Evolutionary conservation across 148 eudicot species (phyloP).

Genomic region (Mesembryanthemum crystallinum): DNA sequence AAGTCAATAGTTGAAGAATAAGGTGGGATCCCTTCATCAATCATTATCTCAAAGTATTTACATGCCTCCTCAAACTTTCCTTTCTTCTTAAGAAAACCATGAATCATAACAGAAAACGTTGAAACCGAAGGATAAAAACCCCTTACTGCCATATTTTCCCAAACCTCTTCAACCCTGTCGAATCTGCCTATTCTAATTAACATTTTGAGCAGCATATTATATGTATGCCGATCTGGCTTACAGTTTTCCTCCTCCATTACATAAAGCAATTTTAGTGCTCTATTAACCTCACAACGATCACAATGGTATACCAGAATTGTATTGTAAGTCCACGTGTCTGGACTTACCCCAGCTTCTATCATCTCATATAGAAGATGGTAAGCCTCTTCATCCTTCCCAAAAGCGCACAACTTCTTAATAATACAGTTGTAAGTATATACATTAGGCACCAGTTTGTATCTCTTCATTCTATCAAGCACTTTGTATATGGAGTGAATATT

Average conservation of each 20-base stretch:
- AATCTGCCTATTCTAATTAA: constrained; percentile 65
- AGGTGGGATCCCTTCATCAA: constrained; percentile 89
- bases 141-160: constrained; percentile 57
- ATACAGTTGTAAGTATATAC: constrained; percentile 69
- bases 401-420: constrained; percentile 52
- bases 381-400: constrained; percentile 60
- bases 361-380: constrained; percentile 67
- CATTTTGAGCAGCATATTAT: constrained; percentile 78
- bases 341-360: constrained; percentile 43
- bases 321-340: constrained; percentile 77
- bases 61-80: constrained; percentile 71
- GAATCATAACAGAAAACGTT: constrained; percentile 74
- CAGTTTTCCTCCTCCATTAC: constrained; percentile 55
- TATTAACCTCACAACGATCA: constrained; percentile 60
- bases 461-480: constrained; percentile 72
- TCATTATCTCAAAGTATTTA: constrained; percentile 71
- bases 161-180: constrained; percentile 51
- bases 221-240: constrained; percentile 63
- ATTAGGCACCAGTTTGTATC: constrained; percentile 64
- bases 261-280: constrained; percentile 48
- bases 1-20: constrained; percentile 53
- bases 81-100: constrained; percentile 74
- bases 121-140: constrained; percentile 68
- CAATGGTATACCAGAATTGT: constrained; percentile 61
- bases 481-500: constrained; percentile 57